phyloP scores from a whole-genome alignment of 345 rosid species.

The Euclidium syriacum region DNA sequence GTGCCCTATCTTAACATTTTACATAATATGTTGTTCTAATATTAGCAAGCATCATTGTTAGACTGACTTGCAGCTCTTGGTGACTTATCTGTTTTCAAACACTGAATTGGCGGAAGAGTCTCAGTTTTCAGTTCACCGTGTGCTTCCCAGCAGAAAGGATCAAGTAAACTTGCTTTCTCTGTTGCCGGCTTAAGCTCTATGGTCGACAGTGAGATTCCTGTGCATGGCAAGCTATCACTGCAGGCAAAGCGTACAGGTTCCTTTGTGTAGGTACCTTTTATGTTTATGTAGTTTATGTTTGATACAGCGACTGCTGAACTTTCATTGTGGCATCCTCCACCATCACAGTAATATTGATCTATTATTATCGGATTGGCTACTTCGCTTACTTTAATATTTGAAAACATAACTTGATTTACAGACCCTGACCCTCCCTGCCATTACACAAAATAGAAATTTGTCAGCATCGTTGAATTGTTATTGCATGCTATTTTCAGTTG shows the following conservation, averaged over 20 bases:
- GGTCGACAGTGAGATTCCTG: constrained; percentile 49
- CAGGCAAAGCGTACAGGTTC: constrained; percentile 69
- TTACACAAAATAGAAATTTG: neutral
- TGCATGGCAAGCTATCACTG: constrained; percentile 80
- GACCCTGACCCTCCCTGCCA: constrained; percentile 87
- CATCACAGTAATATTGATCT: constrained; percentile 79
- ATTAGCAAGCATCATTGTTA: constrained; percentile 42
- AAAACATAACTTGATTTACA: constrained; percentile 75
- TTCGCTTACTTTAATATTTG: constrained; percentile 68
- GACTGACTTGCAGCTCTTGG: constrained; percentile 27
- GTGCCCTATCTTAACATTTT: constrained; percentile 16
- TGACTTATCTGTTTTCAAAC: constrained; percentile 52
- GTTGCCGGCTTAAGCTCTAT: constrained; percentile 51
- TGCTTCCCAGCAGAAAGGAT: constrained; percentile 75
- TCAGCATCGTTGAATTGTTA: constrained; percentile 18
- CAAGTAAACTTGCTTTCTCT: constrained; percentile 25
- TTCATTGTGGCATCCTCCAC: constrained; percentile 49
- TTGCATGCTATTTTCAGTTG: neutral
- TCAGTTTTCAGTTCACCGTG: constrained; percentile 61
- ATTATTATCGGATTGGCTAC: constrained; percentile 75
- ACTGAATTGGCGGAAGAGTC: constrained; percentile 58
- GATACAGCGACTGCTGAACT: constrained; percentile 79
- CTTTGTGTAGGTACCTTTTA: constrained; percentile 71
- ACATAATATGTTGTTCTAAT: constrained; percentile 9
- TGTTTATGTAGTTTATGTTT: constrained; percentile 55